Evolutionary conservation across 495 filamentous ascomycete genomes (phyloP).

Genomic region (Lophium mytilinum): DNA sequence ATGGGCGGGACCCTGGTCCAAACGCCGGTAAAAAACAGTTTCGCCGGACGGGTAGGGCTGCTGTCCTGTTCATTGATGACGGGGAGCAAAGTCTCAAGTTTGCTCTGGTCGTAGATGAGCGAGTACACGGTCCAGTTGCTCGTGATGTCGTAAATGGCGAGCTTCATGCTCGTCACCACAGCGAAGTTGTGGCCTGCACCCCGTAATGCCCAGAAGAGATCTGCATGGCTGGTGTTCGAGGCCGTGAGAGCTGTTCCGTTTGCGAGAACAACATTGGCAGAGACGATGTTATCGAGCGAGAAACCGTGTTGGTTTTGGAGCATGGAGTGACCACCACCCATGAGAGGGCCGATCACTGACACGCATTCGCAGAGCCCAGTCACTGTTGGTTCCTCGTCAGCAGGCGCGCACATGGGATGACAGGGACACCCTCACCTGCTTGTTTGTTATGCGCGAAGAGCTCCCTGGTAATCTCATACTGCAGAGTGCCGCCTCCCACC

Average conservation of each 20-base stretch:
- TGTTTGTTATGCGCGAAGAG: not conserved
- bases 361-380: slow-evolving; percentile 5
- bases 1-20: not conserved
- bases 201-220: no score
- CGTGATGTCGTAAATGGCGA: not conserved
- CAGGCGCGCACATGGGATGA: not conserved
- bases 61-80: slow-evolving; percentile 3
- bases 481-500: no score
- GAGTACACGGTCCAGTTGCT: slow-evolving; percentile 4
- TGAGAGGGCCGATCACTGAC: slow-evolving; percentile 1
- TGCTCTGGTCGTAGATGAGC: slow-evolving; percentile 8
- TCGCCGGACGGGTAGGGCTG: not conserved
- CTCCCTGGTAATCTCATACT: not conserved
- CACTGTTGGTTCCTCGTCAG: not conserved
- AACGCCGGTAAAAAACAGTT: slow-evolving; percentile 1
- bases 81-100: slow-evolving; percentile 6
- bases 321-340: slow-evolving; percentile 5
- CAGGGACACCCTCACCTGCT: no score
- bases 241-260: no score
- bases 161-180: no score
- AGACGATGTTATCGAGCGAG: no score
- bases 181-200: no score
- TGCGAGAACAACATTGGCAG: no score
- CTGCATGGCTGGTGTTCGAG: no score
- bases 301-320: slow-evolving; percentile 3